Base-by-base conservation (phyloP, 306 rosid species). In the Vachellia collinsii region DNA sequence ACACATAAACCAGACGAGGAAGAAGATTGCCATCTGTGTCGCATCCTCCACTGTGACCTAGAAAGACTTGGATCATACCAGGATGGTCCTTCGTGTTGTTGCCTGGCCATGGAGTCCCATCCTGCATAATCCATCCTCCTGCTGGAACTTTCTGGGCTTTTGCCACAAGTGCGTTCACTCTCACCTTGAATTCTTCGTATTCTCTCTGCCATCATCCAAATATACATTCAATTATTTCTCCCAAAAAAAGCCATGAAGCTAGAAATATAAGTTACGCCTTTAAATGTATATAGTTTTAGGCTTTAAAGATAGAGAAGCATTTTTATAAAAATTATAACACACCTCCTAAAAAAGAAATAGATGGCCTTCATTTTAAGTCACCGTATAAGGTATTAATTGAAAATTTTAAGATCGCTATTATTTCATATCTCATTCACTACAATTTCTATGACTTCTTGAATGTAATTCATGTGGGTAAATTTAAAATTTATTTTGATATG, bases 91-190 rank as follows among this genome's bases (percentile, higher is more conserved):
- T 94, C 1, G 97, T 92, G 77, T 94, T 94, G 89, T 94, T 94
- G 53, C 98, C 98, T 0, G 98, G 98, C 98, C 98, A 94, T 64
- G 98, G 98, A 73, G 97, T 94, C 82, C 98, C 98, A 84, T 94
- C 98, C 88, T 94, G 97, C 98, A 94, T 94, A 62, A 94, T 94
- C 98, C 98, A 94, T 61, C 98, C 98, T 86, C 92, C 97, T 25
- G 88, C 75, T 16, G 98, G 98, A 84, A 88, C 89, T 87, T 94
- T 94, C 59, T 84, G 61, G 34, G 98, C 98, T 85, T 94, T 94
- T 22, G 98, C 98, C 73, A 94, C 98, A n/a, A 91, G 92, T 50
- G 94, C 97, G 72, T 94, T 94, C 75, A 92, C 59, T 78, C 97
- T 88, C 39, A 94, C 94, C 91, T 94, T 94, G 83, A 94, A 92